phyloP scores from a whole-genome alignment of 2,329 filamentous ascomycete genomes.

The Trichophyton mentagrophytes region DNA sequence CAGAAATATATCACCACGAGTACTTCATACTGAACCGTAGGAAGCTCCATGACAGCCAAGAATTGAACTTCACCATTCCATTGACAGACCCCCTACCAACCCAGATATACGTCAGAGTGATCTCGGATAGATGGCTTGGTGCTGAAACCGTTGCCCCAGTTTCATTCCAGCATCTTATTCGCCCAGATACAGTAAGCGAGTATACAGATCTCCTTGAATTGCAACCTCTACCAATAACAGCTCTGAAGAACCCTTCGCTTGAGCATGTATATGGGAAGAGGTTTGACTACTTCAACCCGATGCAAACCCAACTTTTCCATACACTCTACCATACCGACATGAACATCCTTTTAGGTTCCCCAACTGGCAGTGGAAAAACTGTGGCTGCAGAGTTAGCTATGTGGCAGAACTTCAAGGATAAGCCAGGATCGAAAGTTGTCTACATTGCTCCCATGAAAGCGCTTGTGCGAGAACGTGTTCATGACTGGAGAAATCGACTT shows the following conservation, averaged over 20 bases:
- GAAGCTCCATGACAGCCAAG: conserved; percentile 91
- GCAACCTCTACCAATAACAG: conserved; percentile 75
- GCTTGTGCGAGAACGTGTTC: conserved; percentile 85
- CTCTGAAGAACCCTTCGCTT: conserved; percentile 71
- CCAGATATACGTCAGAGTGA: conserved; percentile 88
- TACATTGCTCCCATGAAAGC: conserved; percentile 99
- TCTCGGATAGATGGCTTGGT: conserved; percentile 92
- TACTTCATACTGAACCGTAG: conserved; percentile 84
- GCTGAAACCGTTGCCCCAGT: conserved; percentile 91
- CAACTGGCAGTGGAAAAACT: conserved; percentile 94
- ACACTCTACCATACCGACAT: conserved; percentile 83
- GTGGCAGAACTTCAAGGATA: conserved; percentile 98
- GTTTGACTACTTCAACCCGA: conserved; percentile 96
- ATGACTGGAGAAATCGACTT: conserved; percentile 80
- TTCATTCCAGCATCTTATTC: conserved; percentile 94
- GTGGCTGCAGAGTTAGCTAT: conserved; percentile 91
- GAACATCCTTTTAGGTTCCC: conserved; percentile 88
- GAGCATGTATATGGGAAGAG: conserved; percentile 80
- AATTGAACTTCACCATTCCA: conserved; percentile 95
- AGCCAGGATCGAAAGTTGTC: conserved; percentile 89
- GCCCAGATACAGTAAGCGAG: conserved; percentile 91
- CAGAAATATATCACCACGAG: conserved; percentile 95
- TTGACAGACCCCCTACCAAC: conserved; percentile 83
- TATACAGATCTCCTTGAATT: conserved; percentile 90
- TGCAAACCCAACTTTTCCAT: conserved; percentile 99